Evolutionary conservation across 768 basidiomycete genomes (phyloP), one percentile per base, ranked within the genome.

Genomic region (Leucocoprinus sp.): DNA sequence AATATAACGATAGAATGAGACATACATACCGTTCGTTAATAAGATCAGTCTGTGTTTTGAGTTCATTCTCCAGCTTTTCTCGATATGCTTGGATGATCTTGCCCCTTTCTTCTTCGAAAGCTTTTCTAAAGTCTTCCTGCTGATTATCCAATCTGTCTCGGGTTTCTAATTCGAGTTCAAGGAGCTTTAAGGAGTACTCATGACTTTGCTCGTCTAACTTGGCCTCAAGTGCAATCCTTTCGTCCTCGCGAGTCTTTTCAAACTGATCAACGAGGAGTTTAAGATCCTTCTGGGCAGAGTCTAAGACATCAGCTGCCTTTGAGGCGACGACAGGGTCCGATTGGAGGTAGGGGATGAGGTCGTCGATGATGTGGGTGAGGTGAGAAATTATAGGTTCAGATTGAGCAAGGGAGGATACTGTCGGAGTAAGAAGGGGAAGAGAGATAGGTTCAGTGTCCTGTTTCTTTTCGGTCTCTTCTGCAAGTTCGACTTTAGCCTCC

Each of bases 331-430:
- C 57, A 17, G 91, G 82, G 53, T 86, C 83, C 18, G 81, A 69
- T 31, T 82, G 81, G 22, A 97, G 72, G 65, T 84, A 92, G 8
- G 82, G 75, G 12, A 93, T 84, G 39, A 99, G 83, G 55, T 82
- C 76, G 66, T 98, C 96, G 56, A 98, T 97, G 26, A 91, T 93
- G 2, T 78, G 73, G 6, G 93, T 95, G 8, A 99, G 82, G 57
- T 97, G 90, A 3, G 81, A 73, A 51, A 99, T 84, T 55, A 96
- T 81, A n/a, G 93, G 93, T 58, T 98, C 95, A 7, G 86, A 84
- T 12, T 73, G 65, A 43, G 69, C 66, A 37, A 90, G 69, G 48
- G 83, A 81, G 23, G 79, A 72, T 36, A 99, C 79, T 15, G 75
- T 74, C 1, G 93, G 91, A 1, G 88, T 84, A 49, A 97, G 69